Conservation (phyloP, 169 alveolate genomes). For the Eimeria tenella region DNA sequence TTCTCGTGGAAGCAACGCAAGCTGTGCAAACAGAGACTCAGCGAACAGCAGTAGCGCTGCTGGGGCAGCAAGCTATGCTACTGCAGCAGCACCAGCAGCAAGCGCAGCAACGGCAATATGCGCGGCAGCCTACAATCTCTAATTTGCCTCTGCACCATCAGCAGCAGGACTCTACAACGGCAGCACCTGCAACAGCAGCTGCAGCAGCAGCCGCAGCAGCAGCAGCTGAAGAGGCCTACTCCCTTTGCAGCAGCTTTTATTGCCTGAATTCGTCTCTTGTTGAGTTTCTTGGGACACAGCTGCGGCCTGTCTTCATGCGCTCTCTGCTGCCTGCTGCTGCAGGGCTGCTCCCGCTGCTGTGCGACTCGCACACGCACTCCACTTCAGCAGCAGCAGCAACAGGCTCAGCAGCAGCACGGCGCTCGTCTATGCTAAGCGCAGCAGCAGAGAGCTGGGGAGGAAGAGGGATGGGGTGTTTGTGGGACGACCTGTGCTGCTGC, state of each 20-base stretch:
- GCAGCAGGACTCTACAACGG: constrained; percentile 28
- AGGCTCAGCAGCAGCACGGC: constrained; percentile 31
- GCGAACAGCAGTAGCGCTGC: constrained; percentile 40
- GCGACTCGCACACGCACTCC: background rate
- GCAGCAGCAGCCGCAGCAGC: constrained; percentile 61
- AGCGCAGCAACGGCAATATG: background rate
- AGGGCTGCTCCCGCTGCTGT: constrained; percentile 73
- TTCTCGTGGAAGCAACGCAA: constrained; percentile 27
- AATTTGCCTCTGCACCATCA: constrained; percentile 1
- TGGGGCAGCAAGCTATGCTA: background rate
- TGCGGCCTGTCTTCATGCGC: constrained; percentile 74
- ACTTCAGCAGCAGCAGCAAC: constrained; percentile 45
- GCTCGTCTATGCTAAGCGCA: constrained; percentile 19
- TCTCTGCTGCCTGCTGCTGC: constrained; percentile 75
- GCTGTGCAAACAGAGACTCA: constrained; percentile 43
- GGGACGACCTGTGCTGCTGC: constrained; percentile 71
- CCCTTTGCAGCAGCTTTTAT: constrained; percentile 37
- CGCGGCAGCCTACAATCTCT: background rate
- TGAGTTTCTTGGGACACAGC: constrained; percentile 61
- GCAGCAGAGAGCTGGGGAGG: constrained; percentile 68
- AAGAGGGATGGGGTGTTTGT: constrained; percentile 42
- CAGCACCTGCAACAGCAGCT: constrained; percentile 51
- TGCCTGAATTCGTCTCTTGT: constrained; percentile 13
- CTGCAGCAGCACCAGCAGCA: constrained; percentile 51
- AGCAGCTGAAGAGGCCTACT: constrained; percentile 57